These are phyloP conservation scores for Globisporangium apiculatum DNA, from an alignment of 352 stramenopile genomes.

Conservation along the genomic window DNA sequence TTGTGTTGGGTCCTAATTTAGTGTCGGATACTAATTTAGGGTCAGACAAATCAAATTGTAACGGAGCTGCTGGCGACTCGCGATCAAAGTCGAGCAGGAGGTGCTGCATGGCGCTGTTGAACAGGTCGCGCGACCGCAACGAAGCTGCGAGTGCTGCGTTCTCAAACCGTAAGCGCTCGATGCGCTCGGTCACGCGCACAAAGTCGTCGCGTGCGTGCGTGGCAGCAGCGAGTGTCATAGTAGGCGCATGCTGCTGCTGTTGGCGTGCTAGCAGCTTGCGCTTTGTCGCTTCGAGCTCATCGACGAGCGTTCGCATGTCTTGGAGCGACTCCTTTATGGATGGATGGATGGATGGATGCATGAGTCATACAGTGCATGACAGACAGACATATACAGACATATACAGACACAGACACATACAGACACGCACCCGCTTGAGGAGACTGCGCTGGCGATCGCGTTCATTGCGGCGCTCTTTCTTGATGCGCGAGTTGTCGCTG, in stretches of 20 bases:
- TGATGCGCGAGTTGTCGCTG: conserved; percentile 1
- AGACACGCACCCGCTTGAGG: conserved; percentile 33
- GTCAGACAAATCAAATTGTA: no score
- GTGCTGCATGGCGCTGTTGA: conserved; percentile 45
- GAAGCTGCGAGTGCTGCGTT: conserved; percentile 35
- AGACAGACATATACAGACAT: neutral
- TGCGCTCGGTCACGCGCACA: conserved; percentile 29
- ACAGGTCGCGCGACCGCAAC: conserved; percentile 39
- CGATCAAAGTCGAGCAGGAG: conserved; percentile 37
- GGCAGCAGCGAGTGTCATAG: no score
- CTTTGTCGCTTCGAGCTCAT: conserved; percentile 40
- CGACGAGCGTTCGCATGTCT: conserved; percentile 35
- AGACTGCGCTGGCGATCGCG: conserved; percentile 49
- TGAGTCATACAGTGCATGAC: neutral
- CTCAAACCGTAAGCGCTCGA: conserved; percentile 34
- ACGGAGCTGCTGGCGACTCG: neutral
- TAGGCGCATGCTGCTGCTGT: neutral
- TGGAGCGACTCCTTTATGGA: conserved; percentile 35
- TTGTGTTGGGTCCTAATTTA: neutral
- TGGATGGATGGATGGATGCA: no score
- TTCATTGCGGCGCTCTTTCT: conserved; percentile 44
- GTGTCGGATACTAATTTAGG: no score
- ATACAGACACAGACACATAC: no score
- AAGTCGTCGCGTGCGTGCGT: conserved; percentile 23
- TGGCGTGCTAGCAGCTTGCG: conserved; percentile 19